Evolutionary conservation across 2,329 filamentous ascomycete species (phyloP), one percentile per base, ranked within the genome.

Genomic region (Fusarium bactridioides): DNA sequence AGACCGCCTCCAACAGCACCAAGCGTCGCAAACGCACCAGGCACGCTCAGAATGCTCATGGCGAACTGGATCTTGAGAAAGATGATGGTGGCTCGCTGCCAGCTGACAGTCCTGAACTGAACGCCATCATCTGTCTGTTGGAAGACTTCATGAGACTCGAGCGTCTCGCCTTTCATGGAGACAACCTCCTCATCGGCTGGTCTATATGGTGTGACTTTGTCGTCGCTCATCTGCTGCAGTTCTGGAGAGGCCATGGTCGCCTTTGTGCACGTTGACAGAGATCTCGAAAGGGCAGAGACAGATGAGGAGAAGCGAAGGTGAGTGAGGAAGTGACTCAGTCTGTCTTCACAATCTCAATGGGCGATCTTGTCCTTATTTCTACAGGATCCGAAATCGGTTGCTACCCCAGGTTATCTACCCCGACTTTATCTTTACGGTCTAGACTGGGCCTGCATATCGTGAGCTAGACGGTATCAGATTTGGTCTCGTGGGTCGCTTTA

Each of bases 81-180:
- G 67, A 84, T 80, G 40, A 84, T 75, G 19, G 79, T 80, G 19
- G 82, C 82, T 54, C 81, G 74, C 61, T 82, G 78, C 82, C 83
- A 84, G 50, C 81, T 82, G 31, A 79, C 76, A 3, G 75, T 78
- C 3, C 78, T 74, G 40, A 79, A 79, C 13, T 79, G 68, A 29
- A 80, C 77, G 15, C 76, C 78, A 41, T 78, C 77, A 1, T 65
- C 61, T 15, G 73, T 74, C 23, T 72, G 56, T 40, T 69, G 64
- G 63, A 79, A 79, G 43, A 79, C 77, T n/a, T 78, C 77, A 37
- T 70, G 70, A 11, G 69, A 57, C 54, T 57, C 54, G 1, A 48
- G 54, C 0, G 54, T 48, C 29, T 57, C 54, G 40, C 54, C 54
- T 27, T 57, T 57, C 18, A 48, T 25, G 10, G 54, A 57, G 29